phyloP scores from a whole-genome alignment of 805 yeast genomes.

The Priceomyces medius region DNA sequence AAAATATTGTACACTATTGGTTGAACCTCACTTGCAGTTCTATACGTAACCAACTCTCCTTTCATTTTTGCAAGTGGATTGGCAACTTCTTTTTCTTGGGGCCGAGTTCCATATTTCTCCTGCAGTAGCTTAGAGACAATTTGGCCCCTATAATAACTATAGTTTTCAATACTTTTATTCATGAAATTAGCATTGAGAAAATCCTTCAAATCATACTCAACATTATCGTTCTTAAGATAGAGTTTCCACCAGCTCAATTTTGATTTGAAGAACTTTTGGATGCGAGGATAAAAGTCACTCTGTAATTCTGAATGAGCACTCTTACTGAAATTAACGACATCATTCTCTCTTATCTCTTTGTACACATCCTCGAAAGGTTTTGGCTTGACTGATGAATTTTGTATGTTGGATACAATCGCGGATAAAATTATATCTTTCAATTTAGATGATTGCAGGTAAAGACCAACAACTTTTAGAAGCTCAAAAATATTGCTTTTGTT shows the following conservation, averaged over 20 bases:
- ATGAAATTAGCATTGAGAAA: constrained; percentile 34
- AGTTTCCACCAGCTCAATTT: constrained; percentile 42
- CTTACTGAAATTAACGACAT: constrained; percentile 27
- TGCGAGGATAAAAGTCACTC: constrained; percentile 29
- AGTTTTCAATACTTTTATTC: constrained; percentile 38
- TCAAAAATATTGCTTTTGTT: constrained; percentile 38
- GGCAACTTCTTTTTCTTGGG: constrained; percentile 6
- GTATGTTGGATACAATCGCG: constrained; percentile 15
- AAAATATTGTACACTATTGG: constrained; percentile 33
- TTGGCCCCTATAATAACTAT: constrained; percentile 38
- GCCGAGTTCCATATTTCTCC: constrained; percentile 21
- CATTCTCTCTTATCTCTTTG: constrained; percentile 19
- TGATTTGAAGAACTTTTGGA: constrained; percentile 26
- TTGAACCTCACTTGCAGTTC: constrained; percentile 34
- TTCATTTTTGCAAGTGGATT: constrained; percentile 35
- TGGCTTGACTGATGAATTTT: constrained; percentile 13
- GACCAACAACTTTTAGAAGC: constrained; percentile 28
- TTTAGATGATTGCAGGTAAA: constrained; percentile 24
- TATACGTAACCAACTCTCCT: constrained; percentile 25
- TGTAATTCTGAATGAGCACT: constrained; percentile 39
- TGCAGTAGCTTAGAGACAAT: constrained; percentile 29
- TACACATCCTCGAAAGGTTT: constrained; percentile 16
- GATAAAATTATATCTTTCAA: constrained; percentile 22
- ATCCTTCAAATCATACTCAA: constrained; percentile 43
- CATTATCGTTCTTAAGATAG: constrained; percentile 42